A percentile compares a stretch with the other conserved stretches of the same genome.
Conservation (phyloP, 805 yeast genomes). For the Candida berthetii region DNA sequence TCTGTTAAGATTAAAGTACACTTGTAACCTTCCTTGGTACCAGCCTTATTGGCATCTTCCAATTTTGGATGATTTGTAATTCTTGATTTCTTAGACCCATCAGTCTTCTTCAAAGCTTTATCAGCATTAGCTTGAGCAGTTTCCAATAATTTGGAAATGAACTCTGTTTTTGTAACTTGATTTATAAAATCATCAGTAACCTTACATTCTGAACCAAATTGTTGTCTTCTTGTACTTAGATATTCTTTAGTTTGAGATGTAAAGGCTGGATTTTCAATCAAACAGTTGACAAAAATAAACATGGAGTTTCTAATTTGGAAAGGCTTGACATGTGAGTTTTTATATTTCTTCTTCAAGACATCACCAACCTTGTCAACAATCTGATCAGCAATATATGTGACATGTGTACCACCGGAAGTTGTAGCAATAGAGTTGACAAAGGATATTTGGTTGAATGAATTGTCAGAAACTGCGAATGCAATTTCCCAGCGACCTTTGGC, state of each 20-base stretch:
- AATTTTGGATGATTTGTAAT: constrained; percentile 85
- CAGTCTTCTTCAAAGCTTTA: constrained; percentile 79
- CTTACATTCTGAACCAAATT: constrained; percentile 84
- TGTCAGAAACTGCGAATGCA: constrained; percentile 91
- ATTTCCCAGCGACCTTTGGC: constrained; percentile 74
- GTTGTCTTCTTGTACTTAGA: constrained; percentile 79
- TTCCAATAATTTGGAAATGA: constrained; percentile 61
- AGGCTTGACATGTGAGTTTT: constrained; percentile 68
- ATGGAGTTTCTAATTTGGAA: constrained; percentile 86
- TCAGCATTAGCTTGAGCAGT: constrained; percentile 88
- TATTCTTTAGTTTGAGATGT: constrained; percentile 98
- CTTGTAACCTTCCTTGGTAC: constrained; percentile 85
- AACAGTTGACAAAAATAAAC: constrained; percentile 86
- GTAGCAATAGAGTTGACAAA: constrained; percentile 98
- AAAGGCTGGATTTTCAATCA: constrained; percentile 94
- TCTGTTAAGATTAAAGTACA: constrained; percentile 93
- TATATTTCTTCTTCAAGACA: constrained; percentile 61
- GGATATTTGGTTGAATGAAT: constrained; percentile 86
- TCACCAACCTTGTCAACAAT: constrained; percentile 74
- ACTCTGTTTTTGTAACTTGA: constrained; percentile 68
- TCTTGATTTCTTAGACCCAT: constrained; percentile 79
- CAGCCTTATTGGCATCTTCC: constrained; percentile 95
- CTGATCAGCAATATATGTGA: constrained; percentile 79
- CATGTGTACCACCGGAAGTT: constrained; percentile 95
- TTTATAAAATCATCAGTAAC: constrained; percentile 73